phyloP scores from a whole-genome alignment of 768 basidiomycete species.

The Suillus subluteus region DNA sequence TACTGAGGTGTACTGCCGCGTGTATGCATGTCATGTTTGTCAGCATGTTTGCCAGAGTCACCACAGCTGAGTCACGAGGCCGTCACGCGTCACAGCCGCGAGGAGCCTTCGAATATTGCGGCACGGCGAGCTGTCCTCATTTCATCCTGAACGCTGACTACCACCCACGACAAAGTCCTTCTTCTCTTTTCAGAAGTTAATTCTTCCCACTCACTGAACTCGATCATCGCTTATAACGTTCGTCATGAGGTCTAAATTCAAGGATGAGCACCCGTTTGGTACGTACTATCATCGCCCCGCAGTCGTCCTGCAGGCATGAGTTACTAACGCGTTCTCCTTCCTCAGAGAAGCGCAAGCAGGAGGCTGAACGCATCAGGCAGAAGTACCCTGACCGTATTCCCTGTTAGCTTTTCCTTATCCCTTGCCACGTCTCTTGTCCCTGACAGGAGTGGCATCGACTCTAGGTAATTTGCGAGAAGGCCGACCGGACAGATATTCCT shows the following conservation, averaged over 20 bases:
- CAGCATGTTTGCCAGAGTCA: not conserved
- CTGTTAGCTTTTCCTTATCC: constrained; percentile 55
- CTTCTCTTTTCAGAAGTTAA: constrained; percentile 13
- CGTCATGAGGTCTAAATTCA: constrained; percentile 91
- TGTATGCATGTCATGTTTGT: not conserved
- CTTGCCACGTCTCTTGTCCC: constrained; percentile 13
- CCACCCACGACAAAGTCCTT: constrained; percentile 19
- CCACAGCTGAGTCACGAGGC: constrained; percentile 26
- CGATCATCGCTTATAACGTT: constrained; percentile 21
- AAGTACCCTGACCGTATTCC: constrained; percentile 99
- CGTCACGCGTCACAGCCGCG: constrained; percentile 36
- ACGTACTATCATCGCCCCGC: constrained; percentile 28
- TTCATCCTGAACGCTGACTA: constrained; percentile 31
- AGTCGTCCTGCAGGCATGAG: constrained; percentile 31
- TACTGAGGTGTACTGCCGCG: not conserved
- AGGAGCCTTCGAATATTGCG: constrained; percentile 33
- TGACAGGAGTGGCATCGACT: constrained; percentile 16
- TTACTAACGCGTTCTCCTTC: constrained; percentile 21
- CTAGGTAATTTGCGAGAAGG: constrained; percentile 99
- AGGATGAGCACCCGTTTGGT: constrained; percentile 99
- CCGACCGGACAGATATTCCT: constrained; percentile 96
- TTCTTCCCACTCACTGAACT: constrained; percentile 10
- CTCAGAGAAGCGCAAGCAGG: constrained; percentile 98
- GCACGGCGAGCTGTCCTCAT: constrained; percentile 24
- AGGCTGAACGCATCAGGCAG: constrained; percentile 97